Evolutionary conservation across 495 filamentous ascomycete genomes (phyloP).

Genomic region (Friedmanniomyces simplex): DNA sequence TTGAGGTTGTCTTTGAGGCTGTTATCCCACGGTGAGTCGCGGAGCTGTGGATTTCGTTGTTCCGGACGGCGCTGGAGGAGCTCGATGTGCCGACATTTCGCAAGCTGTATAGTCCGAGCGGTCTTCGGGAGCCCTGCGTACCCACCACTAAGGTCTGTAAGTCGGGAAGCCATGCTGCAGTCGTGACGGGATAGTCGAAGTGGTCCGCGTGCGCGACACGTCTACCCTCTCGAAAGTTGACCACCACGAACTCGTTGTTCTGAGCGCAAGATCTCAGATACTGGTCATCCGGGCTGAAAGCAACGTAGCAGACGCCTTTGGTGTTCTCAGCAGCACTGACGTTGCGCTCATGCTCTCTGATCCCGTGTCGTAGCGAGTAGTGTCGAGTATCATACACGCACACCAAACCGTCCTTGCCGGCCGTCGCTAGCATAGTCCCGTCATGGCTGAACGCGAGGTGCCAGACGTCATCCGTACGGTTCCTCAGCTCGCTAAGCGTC

Average conservation of each 20-base stretch:
- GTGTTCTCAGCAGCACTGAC: neutral
- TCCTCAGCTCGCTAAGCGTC: constrained; percentile 52
- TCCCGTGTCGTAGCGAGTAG: constrained; percentile 53
- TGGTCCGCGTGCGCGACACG: constrained; percentile 53
- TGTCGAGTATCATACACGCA: constrained; percentile 71
- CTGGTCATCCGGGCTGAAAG: constrained; percentile 87
- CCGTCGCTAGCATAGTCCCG: constrained; percentile 71
- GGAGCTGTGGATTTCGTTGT: constrained; percentile 16
- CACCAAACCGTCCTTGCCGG: constrained; percentile 60
- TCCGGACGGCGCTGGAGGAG: constrained; percentile 5
- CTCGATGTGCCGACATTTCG: constrained; percentile 27
- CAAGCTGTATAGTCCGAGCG: constrained; percentile 35
- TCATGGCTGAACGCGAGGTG: constrained; percentile 83
- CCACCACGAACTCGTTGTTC: constrained; percentile 38
- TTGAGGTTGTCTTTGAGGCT: constrained; percentile 22
- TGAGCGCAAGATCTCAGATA: constrained; percentile 75
- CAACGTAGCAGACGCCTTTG: constrained; percentile 56
- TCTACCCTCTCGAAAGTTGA: constrained; percentile 35
- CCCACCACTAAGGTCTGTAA: constrained; percentile 70
- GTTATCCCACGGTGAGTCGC: constrained; percentile 14
- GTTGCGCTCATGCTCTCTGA: constrained; percentile 42
- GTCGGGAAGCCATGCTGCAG: constrained; percentile 76
- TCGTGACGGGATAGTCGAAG: constrained; percentile 73
- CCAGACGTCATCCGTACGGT: constrained; percentile 84
- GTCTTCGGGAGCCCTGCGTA: constrained; percentile 14